A percentile compares a stretch with the other conserved stretches of the same genome.
These are phyloP conservation scores for Lactarius tabidus DNA, from an alignment of 768 basidiomycete genomes.

Conservation along the genomic window DNA sequence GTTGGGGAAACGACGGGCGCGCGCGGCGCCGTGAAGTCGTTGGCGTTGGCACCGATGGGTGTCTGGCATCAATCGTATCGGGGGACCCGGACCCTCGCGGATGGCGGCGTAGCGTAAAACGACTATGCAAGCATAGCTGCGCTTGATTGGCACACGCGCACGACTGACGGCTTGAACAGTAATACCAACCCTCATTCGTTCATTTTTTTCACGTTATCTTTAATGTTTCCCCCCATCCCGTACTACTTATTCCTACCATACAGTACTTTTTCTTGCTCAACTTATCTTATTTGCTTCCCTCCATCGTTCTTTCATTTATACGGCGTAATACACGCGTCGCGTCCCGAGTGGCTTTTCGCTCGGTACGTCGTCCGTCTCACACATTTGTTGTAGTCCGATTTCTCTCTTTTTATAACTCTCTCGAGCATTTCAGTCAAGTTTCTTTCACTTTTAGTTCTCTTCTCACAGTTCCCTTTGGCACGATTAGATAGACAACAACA, in stretches of 20 bases:
- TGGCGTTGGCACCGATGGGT: no score
- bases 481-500: neutral
- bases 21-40: neutral
- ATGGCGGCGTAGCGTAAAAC: no score
- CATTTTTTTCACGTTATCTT: neutral
- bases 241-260: constrained; percentile 7
- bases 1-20: neutral
- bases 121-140: no score
- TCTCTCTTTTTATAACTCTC: neutral
- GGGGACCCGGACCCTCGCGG: no score
- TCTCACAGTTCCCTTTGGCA: neutral
- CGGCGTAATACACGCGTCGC: neutral
- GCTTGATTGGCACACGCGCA: neutral
- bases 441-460: neutral
- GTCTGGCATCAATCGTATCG: no score
- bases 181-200: neutral
- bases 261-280: constrained; percentile 14
- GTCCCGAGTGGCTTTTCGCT: neutral
- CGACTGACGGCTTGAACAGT: neutral
- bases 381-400: neutral
- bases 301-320: neutral
- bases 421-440: neutral
- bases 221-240: neutral
- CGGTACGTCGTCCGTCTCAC: no score
- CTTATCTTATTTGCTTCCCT: constrained; percentile 1